Base-by-base conservation (phyloP, 805 yeast genomes). In the Novakomyces olei region DNA sequence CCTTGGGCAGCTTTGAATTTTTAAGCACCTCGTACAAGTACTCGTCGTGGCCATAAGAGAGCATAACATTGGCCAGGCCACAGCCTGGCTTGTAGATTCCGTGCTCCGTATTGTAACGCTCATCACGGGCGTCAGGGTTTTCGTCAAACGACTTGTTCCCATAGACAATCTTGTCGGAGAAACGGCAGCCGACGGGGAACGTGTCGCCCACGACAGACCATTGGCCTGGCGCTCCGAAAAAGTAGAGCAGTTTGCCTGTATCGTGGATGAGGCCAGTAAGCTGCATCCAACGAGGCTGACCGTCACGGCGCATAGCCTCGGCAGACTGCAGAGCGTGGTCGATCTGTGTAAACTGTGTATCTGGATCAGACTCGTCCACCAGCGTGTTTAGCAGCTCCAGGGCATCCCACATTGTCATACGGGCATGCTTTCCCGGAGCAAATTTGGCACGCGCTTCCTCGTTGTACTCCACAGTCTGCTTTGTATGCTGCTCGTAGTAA, bases 121-220 rank as follows among this genome's bases (percentile, higher is more conserved):
- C 79, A 42, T 72, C 72, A 15, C 55, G 49, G 33, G 53, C 55
- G 45, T 72, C 81, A 1, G 74, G 73, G 46, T 72, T 72, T 15
- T 54, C 49, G 35, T 61, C 57, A 48, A 72, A 72, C 39, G 61
- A 66, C 24, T 69, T 72, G 28, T 69, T 63, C n/a, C n/a, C n/a
- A 40, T 40, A 65, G 67, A 72, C 71, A 31, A 67, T 69, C 39
- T 63, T 61, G 36, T 62, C 62, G 42, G 67, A 69, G 43, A 61
- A 72, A 37, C 61, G 60, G 47, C 81, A 72, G 2, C 81, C 81
- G 17, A 72, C 77, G 0, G 80, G 77, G 43, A 72, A 72, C 2
- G 80, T 72, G 45, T 72, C 81, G 4, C 81, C 81, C 15, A 72
- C 81, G 19, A 72, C 81, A 45, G 72, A 79, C 80, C 80, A 72